Percentiles rank a stretch among this genome's conserved stretches.
phyloP scores from a whole-genome alignment of 2,329 filamentous ascomycete species.

The Pseudogymnoascus verrucosus region DNA sequence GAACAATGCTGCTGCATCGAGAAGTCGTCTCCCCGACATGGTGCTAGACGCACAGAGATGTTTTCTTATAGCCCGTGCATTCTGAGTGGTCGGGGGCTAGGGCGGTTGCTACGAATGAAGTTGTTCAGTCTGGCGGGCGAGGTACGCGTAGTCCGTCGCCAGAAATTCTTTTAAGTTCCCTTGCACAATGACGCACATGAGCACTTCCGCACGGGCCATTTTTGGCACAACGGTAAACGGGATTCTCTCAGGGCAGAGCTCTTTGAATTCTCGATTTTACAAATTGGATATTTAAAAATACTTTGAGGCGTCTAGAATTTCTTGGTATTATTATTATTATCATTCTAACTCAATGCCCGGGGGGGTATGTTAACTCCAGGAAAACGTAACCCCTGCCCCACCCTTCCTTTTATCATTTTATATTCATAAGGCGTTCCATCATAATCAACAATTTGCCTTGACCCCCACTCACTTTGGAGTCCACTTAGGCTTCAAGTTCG shows the following conservation, averaged over 20 bases:
- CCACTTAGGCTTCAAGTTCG: conserved; percentile 22
- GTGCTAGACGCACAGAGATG: conserved; percentile 2
- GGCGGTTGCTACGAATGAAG: background rate
- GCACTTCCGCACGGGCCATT: background rate
- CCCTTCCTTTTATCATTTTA: background rate
- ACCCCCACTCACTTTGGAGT: conserved; percentile 17
- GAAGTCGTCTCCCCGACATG: conserved; percentile 54
- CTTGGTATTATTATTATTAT: conserved; percentile 3
- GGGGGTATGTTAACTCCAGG: background rate
- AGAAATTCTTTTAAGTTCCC: conserved; percentile 1
- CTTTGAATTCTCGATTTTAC: background rate
- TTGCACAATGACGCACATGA: conserved; percentile 2
- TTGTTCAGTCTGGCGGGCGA: background rate
- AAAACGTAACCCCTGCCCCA: background rate
- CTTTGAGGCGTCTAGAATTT: background rate
- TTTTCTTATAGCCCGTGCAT: conserved; percentile 3
- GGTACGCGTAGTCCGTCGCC: background rate
- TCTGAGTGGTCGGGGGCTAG: background rate
- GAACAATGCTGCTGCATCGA: conserved; percentile 64
- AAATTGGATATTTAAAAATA: background rate
- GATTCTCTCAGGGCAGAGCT: background rate
- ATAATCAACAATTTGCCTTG: background rate
- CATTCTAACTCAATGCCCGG: background rate
- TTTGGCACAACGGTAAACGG: background rate
- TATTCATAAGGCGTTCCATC: conserved; percentile 2